These are phyloP conservation scores for Rhodotorula sphaerocarpa DNA, from an alignment of 768 basidiomycete genomes.

Conservation along the genomic window DNA sequence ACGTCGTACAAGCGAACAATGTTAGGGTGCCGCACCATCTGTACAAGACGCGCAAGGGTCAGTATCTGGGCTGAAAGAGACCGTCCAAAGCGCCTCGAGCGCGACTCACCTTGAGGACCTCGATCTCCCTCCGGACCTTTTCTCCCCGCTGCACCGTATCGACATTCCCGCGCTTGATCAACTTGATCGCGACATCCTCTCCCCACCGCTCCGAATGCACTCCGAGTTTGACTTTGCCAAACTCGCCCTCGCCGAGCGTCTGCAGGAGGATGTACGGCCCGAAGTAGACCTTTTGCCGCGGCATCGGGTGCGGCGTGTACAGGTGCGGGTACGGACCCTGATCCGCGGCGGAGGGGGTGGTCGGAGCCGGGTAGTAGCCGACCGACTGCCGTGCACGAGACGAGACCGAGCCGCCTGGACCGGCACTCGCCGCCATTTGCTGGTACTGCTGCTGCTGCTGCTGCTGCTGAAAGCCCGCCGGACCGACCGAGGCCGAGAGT, in stretches of 20 bases:
- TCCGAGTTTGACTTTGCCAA: conserved; percentile 97
- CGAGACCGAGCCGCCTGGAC: conserved; percentile 25
- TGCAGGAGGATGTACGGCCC: conserved; percentile 92
- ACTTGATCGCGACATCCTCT: conserved; percentile 96
- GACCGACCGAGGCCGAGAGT: neutral
- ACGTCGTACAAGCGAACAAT: conserved; percentile 97
- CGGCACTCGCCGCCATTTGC: neutral
- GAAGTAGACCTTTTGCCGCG: conserved; percentile 51
- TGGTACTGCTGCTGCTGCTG: conserved; percentile 10
- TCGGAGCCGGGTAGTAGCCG: conserved; percentile 19
- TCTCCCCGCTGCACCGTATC: conserved; percentile 73
- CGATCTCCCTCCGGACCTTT: conserved; percentile 96
- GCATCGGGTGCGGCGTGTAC: conserved; percentile 36
- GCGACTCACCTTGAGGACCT: conserved; percentile 85
- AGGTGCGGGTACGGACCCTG: conserved; percentile 33
- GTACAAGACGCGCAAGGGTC: neutral
- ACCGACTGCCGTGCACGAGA: conserved; percentile 30
- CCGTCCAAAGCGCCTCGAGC: too few species aligned
- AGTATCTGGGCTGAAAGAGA: too few species aligned
- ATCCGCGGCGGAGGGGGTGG: conserved; percentile 1
- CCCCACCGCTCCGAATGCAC: conserved; percentile 77
- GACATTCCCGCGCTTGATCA: conserved; percentile 85
- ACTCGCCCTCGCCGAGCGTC: conserved; percentile 96
- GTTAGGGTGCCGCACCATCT: conserved; percentile 94
- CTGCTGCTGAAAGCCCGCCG: neutral